Base-by-base conservation (phyloP, 176 grass and related monocot genomes). In the Oryza meyeriana region DNA sequence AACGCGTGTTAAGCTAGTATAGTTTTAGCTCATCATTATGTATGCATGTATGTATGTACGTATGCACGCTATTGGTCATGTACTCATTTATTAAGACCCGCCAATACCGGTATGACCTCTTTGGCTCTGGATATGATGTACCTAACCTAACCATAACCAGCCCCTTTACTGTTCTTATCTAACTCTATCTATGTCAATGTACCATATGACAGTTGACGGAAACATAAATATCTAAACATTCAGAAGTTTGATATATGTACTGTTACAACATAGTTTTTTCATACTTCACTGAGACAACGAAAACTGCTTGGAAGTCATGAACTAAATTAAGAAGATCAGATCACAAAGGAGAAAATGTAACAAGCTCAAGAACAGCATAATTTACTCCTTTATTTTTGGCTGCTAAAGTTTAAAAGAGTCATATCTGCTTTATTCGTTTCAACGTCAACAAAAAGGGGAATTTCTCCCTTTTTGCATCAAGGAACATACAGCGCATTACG, bases 101-200 rank as follows among this genome's bases (percentile, higher is more conserved):
- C 26, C 10, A 7, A 55, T 66, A 47, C 82, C 77, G 77, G 70
- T 76, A 42, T 26, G 66, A 78, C 66, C 12, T 25, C 8, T 75
- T 39, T 9, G 64, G 76, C 8, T 75, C 29, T 20, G 64, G 76
- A 84, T 40, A 79, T 25, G 57, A 79, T 72, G 36, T n/a, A 84
- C 45, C 75, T 67, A 77, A 41, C 47, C 47, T 71, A 80, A 59
- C 47, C 17, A 29, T 38, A 62, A 45, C 76, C 76, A 80, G 85
- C 81, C 76, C 2, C 18, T 13, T 3, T 40, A 3, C 62, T n/a
- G 8, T 77, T 87, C 85, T 47, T 68, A 84, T 84, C 81, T 61
- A 79, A 79, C 75, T 68, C 17, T 10, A 24, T 58, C 33, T 68
- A 24, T 17, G 61, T 39, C 16, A 31, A 50, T 74, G 70, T 65